Evolutionary conservation across 805 yeast genomes (phyloP), one percentile per base, ranked within the genome.

Genomic region (Komagataella mondaviorum): DNA sequence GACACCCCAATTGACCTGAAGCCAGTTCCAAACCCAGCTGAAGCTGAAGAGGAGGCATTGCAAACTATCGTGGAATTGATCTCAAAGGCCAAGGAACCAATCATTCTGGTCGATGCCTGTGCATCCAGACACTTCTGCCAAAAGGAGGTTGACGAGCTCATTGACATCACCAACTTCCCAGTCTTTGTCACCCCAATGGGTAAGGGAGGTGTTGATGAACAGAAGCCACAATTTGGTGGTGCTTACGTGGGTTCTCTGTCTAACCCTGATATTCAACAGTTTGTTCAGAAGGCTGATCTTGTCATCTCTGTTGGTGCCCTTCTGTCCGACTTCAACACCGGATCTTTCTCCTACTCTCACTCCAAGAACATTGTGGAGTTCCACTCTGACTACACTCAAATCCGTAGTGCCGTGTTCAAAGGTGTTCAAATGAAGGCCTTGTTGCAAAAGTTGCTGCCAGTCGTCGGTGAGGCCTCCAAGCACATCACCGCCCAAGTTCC

Each of bases 141-240:
- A 62, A 66, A 67, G n/a, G 87, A 82, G 66, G 83, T 85, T 54
- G 71, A 69, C 55, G 68, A 73, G 58, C 75, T 87, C 63, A 82
- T 83, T 49, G 76, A 77, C 52, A 64, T 70, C 53, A 85, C 95
- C 49, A 80, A 83, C 65, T 86, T 81, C 80, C 91, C 93, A 48
- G 83, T 84, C 49, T 87, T 80, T 67, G 83, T 83, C 52, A 88
- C 96, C 51, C 95, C 96, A 60, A 85, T 87, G 93, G 96, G 95
- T 69, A 87, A 87, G 69, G 84, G 88, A 54, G 73, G 80, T 23
- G 78, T 86, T 59, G 81, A 84, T 67, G 96, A 87, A 69, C 73
- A 73, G 55, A 75, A 80, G 65, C 77, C 80, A 55, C 72, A 87
- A 68, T 87, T 78, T 68, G 88, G 88, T 58, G 96, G 96, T 68